Conservation (phyloP, 1,284 basidiomycete genomes). For the Xanthoconium separans region DNA sequence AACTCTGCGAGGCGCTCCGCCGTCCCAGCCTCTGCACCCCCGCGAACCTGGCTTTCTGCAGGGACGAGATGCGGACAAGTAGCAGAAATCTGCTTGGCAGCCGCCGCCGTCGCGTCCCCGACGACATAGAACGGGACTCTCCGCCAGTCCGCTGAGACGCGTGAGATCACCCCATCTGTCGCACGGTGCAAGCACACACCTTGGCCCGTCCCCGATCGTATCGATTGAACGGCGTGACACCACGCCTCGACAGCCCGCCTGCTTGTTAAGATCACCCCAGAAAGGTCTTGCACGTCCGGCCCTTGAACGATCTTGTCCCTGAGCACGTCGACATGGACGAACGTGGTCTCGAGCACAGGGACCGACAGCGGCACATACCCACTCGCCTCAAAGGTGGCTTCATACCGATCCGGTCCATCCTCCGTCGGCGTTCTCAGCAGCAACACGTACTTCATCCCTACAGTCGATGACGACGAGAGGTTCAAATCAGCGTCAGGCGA, state of each 20-base stretch:
- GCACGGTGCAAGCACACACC: conserved; percentile 12
- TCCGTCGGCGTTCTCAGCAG: conserved; percentile 52
- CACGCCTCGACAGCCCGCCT: conserved; percentile 71
- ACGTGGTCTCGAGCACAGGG: conserved; percentile 63
- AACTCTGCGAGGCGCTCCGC: conserved; percentile 64
- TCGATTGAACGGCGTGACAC: conserved; percentile 40
- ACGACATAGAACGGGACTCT: conserved; percentile 72
- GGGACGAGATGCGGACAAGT: conserved; percentile 33
- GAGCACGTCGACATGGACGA: conserved; percentile 51
- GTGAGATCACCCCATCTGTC: neutral
- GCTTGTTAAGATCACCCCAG: conserved; percentile 73
- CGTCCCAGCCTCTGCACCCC: conserved; percentile 50
- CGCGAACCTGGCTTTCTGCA: conserved; percentile 20
- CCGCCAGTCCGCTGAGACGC: conserved; percentile 43
- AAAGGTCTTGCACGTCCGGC: conserved; percentile 34
- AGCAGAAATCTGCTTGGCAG: conserved; percentile 40
- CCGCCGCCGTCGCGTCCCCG: conserved; percentile 58
- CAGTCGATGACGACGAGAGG: neutral
- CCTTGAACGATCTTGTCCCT: conserved; percentile 40
- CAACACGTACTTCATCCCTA: conserved; percentile 40
- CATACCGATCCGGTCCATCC: conserved; percentile 52
- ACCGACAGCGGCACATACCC: conserved; percentile 57
- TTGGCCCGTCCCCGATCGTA: conserved; percentile 1
- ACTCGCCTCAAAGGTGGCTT: conserved; percentile 39
- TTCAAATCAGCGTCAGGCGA: neutral